Evolutionary conservation across 495 filamentous ascomycete genomes (phyloP), one percentile per base, ranked within the genome.

Genomic region (Penicillium canescens): DNA sequence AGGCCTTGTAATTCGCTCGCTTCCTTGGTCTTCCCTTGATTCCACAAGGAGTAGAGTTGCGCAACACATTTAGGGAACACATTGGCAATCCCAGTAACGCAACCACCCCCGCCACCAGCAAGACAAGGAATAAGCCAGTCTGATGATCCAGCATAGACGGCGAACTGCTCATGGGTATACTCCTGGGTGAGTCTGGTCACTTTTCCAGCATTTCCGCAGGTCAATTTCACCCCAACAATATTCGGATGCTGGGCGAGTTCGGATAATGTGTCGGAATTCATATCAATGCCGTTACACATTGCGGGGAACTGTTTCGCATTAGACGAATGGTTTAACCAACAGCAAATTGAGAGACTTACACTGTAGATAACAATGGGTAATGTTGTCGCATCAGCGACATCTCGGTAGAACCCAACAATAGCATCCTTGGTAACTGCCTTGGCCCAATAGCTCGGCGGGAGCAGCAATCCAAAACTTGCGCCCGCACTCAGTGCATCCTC

Each of bases 1-100:
- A 89, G 69, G 11, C 84, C 85, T 71, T 92, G 90, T 71, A 92
- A 66, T 50, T 80, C 79, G 59, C 79, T 74, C 0, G 90, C 86
- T 60, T 89, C 83, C 13, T 78, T 71, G 24, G 80, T 60, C 57
- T 85, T 78, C 14, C 87, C 88, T 4, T 71, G 67, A 37, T 76
- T 72, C 74, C 82, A 92, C 7, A 90, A 73, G 37, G 82, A 73
- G 42, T 88, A 75, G 6, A 88, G 70, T 56, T 81, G 75, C 39
- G 87, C 72, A 5, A 88, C 73, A 52, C 80, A 74, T 42, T 86
- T 78, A 31, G 85, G 86, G 43, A 86, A 82, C 6, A 87, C 75
- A 55, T 87, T 87, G 26, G 72, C 86, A 55, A 88, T 85, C 4
- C 83, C 86, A 11, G 84, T 80, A 44, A 89, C 83, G 53, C 82